A percentile compares a stretch with the other conserved stretches of the same genome.
phyloP scores from a whole-genome alignment of 2,329 filamentous ascomycete genomes.

The Trichoderma afroharzianum region DNA sequence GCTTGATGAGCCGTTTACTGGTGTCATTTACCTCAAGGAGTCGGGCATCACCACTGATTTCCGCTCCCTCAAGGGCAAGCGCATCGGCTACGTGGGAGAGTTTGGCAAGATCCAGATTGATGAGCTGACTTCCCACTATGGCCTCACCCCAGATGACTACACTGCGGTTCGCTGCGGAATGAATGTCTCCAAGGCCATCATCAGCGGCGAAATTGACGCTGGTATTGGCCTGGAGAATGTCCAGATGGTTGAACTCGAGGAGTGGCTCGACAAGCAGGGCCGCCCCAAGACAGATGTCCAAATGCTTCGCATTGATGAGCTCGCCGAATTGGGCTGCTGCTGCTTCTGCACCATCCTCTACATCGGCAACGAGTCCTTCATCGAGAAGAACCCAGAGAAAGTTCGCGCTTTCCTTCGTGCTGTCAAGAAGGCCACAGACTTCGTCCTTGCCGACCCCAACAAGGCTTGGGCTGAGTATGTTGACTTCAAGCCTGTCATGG shows the following conservation, averaged over 20 bases:
- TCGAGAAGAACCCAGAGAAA: conserved; percentile 62
- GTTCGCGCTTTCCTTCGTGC: conserved; percentile 66
- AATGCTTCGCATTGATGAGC: conserved; percentile 78
- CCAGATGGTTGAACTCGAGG: conserved; percentile 77
- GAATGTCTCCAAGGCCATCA: conserved; percentile 76
- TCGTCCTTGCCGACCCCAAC: conserved; percentile 61
- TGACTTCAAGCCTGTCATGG: conserved; percentile 69
- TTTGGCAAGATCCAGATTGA: conserved; percentile 84
- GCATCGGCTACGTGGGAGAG: conserved; percentile 75
- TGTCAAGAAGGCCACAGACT: conserved; percentile 71
- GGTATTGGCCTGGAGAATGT: conserved; percentile 77
- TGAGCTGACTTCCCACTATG: conserved; percentile 74
- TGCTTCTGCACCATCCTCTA: conserved; percentile 81
- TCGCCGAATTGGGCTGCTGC: conserved; percentile 76
- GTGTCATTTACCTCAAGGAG: conserved; percentile 71
- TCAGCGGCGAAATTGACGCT: conserved; percentile 67
- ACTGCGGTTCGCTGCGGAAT: conserved; percentile 75
- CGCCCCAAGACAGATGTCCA: conserved; percentile 65
- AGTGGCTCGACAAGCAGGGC: conserved; percentile 64
- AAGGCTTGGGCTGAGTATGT: conserved; percentile 65
- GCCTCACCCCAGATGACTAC: conserved; percentile 70
- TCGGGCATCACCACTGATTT: conserved; percentile 74
- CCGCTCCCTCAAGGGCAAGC: conserved; percentile 69
- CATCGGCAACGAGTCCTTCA: conserved; percentile 71
- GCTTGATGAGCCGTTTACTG: conserved; percentile 76